These are phyloP conservation scores for Tylopilus subfusipes DNA, from an alignment of 768 basidiomycete species.

Conservation along the genomic window DNA sequence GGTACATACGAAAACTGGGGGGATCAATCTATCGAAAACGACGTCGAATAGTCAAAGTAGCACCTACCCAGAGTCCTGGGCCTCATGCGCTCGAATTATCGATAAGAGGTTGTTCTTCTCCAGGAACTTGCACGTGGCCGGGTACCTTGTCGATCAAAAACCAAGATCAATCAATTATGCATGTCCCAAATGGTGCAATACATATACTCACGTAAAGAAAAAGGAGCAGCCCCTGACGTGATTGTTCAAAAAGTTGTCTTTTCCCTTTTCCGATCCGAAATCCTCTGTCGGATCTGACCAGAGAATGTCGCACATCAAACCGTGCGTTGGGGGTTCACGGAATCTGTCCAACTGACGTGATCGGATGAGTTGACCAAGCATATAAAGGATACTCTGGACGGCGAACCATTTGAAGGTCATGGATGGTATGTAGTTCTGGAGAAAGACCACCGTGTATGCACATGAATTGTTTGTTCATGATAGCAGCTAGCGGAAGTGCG, in stretches of 20 bases:
- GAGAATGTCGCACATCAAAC: constrained; percentile 72
- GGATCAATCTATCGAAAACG: neutral
- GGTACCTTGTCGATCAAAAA: constrained; percentile 47
- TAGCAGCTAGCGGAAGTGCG: constrained; percentile 64
- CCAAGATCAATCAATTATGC: neutral
- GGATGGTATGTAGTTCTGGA: constrained; percentile 63
- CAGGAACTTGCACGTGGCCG: constrained; percentile 89
- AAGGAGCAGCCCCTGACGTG: constrained; percentile 72
- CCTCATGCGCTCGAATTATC: constrained; percentile 94
- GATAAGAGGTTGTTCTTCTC: constrained; percentile 89
- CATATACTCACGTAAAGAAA: constrained; percentile 61
- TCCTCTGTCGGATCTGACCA: constrained; percentile 76
- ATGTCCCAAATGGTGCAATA: neutral
- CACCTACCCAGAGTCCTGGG: constrained; percentile 88
- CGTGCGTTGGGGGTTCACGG: constrained; percentile 68
- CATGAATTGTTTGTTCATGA: constrained; percentile 80
- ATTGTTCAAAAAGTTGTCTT: constrained; percentile 67
- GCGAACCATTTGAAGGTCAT: constrained; percentile 59
- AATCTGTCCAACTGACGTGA: constrained; percentile 59
- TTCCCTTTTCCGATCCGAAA: constrained; percentile 64
- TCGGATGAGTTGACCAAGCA: neutral
- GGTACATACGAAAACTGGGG: constrained; percentile 83
- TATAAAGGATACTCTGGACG: neutral
- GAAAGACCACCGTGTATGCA: constrained; percentile 76
- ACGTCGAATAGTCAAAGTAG: neutral